Conservation (phyloP, 2,329 filamentous ascomycete species). For the Aureobasidium sp. region DNA sequence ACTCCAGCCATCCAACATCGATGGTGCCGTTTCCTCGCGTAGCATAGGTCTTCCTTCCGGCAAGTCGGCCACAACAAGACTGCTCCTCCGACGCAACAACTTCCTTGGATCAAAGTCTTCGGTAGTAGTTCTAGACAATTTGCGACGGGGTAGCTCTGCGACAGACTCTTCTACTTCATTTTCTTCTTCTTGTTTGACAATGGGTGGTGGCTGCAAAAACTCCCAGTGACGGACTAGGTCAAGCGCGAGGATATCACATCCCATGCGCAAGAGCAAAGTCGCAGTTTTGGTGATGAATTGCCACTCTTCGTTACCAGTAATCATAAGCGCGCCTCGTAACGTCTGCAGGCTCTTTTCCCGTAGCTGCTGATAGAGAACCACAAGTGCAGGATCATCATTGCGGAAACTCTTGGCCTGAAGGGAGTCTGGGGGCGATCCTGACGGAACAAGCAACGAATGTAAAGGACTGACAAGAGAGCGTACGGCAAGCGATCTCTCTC, state of each 20-base stretch:
- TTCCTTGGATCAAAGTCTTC: conserved; percentile 54
- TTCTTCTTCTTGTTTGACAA: conserved; percentile 6
- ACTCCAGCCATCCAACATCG: conserved; percentile 21
- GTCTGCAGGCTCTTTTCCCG: conserved; percentile 76
- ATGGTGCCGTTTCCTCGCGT: conserved; percentile 32
- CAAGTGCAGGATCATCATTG: conserved; percentile 82
- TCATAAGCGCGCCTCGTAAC: conserved; percentile 73
- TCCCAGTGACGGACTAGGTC: conserved; percentile 81
- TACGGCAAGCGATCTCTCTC: conserved; percentile 74
- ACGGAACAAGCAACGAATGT: conserved; percentile 63
- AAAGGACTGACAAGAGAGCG: conserved; percentile 65
- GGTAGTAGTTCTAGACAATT: conserved; percentile 14
- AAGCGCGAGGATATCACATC: conserved; percentile 81
- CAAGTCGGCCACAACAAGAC: conserved; percentile 71
- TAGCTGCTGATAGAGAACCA: conserved; percentile 81
- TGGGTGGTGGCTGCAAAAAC: conserved; percentile 41
- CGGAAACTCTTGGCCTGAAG: conserved; percentile 72
- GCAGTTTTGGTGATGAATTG: conserved; percentile 83
- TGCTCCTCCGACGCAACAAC: conserved; percentile 64
- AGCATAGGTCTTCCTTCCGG: conserved; percentile 33
- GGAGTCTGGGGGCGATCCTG: conserved; percentile 52
- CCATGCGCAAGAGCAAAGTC: conserved; percentile 28
- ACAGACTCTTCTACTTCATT: conserved; percentile 28
- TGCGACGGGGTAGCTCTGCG: conserved; percentile 16
- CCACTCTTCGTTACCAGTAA: conserved; percentile 75